Percentiles rank a stretch among this genome's conserved stretches.
Evolutionary conservation across 225 moss, liverwort and hornwort genomes (phyloP).

Genomic region (Bryoerythrophyllum caledonicum): DNA sequence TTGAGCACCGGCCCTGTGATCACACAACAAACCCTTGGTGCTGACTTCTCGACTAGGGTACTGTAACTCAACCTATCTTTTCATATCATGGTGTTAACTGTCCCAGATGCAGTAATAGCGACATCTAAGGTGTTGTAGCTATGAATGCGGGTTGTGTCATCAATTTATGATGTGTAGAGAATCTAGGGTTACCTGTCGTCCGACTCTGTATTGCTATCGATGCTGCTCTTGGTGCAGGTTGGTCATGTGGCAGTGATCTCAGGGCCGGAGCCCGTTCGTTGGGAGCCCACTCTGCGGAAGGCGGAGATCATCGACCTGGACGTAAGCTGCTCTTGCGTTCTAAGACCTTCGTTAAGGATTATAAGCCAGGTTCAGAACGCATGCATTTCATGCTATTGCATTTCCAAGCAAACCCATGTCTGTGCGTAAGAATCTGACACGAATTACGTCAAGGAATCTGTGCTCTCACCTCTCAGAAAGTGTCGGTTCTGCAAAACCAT

Average conservation of each 20-base stretch:
- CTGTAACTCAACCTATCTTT: conserved; percentile 2
- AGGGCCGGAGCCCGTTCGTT: conserved; percentile 31
- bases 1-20: conserved; percentile 30
- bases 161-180: conserved; percentile 9
- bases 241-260: conserved; percentile 33
- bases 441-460: conserved; percentile 5
- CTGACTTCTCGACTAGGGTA: conserved; percentile 42
- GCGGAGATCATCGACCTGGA: conserved; percentile 60
- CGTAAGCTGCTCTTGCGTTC: conserved; percentile 63
- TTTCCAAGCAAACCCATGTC: conserved; percentile 31
- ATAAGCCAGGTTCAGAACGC: conserved; percentile 44
- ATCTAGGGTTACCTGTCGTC: conserved; percentile 16
- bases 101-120: neutral
- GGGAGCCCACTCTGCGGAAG: conserved; percentile 40
- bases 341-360: conserved; percentile 48
- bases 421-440: conserved; percentile 20
- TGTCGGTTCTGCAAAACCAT: conserved; percentile 3
- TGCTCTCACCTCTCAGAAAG: conserved; percentile 14
- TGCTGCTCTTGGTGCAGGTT: conserved; percentile 27
- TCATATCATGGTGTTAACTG: neutral
- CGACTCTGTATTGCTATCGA: neutral
- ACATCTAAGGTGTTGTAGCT: neutral
- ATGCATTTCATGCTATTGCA: conserved; percentile 38
- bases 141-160: neutral
- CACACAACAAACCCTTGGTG: conserved; percentile 33